These are phyloP conservation scores for Vanrija pseudolonga DNA, from an alignment of 1,284 basidiomycete species.

Conservation along the genomic window DNA sequence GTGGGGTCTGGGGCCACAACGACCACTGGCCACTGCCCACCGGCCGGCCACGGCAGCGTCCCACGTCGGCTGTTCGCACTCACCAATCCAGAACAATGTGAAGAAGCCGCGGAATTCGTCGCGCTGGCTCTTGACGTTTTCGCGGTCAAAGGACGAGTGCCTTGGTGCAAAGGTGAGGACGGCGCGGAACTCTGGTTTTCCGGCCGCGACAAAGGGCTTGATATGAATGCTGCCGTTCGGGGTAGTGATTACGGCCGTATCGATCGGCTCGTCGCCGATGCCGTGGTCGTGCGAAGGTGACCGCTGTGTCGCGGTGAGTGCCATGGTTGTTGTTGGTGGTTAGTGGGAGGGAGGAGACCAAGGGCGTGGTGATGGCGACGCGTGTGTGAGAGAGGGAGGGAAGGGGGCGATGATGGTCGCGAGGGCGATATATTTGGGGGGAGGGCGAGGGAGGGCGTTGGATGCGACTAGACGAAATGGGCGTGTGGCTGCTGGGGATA, in stretches of 20 bases:
- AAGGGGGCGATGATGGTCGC: background rate
- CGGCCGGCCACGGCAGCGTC: background rate
- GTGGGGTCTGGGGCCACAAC: background rate
- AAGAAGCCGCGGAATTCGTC: slow-evolving; percentile 95
- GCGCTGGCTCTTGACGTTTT: slow-evolving; percentile 64
- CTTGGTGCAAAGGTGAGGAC: slow-evolving; percentile 79
- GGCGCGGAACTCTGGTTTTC: slow-evolving; percentile 51
- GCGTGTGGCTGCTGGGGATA: slow-evolving; percentile 1
- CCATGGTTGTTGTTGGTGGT: background rate
- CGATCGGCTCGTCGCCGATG: slow-evolving; percentile 1
- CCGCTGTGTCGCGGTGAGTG: background rate
- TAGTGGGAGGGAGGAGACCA: background rate
- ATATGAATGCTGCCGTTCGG: slow-evolving; percentile 39
- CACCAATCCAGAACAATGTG: slow-evolving; percentile 73
- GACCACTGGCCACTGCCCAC: background rate
- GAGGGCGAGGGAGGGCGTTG: background rate
- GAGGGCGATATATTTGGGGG: too few relatives aligned
- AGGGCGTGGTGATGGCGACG: background rate
- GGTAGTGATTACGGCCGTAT: slow-evolving; percentile 35
- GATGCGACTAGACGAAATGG: background rate
- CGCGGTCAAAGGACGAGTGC: slow-evolving; percentile 75
- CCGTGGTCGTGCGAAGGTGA: background rate
- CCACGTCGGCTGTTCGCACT: slow-evolving; percentile 21
- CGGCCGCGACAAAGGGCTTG: slow-evolving; percentile 41
- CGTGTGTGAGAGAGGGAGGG: background rate